These are phyloP conservation scores for Lomentospora prolificans DNA, from an alignment of 2,329 filamentous ascomycete genomes.

Conservation along the genomic window DNA sequence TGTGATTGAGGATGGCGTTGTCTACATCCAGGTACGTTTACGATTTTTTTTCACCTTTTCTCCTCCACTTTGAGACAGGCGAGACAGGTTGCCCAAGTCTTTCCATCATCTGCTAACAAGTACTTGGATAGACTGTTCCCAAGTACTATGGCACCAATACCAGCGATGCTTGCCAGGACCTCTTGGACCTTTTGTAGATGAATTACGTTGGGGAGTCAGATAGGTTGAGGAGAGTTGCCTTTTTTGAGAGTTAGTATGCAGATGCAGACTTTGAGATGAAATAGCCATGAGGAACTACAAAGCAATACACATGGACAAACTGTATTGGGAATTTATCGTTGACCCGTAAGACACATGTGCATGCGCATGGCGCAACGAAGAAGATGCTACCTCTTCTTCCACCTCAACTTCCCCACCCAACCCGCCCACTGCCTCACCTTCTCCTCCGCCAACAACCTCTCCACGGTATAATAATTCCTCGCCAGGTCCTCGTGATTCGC, in stretches of 20 bases:
- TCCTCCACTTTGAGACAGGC: not conserved
- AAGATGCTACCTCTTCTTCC: slow-evolving; percentile 5
- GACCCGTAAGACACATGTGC: no score
- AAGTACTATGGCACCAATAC: slow-evolving; percentile 27
- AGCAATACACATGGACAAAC: no score
- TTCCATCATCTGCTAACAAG: not conserved
- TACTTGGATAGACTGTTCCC: slow-evolving; percentile 16
- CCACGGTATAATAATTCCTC: not conserved
- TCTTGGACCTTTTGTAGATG: slow-evolving; percentile 25
- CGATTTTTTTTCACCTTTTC: slow-evolving; percentile 16
- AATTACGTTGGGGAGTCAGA: no score
- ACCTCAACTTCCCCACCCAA: slow-evolving; percentile 5
- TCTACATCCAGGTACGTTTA: slow-evolving; percentile 35
- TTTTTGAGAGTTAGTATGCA: no score
- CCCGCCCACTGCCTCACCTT: not conserved
- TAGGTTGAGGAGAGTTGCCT: no score
- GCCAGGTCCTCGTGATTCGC: slow-evolving; percentile 1
- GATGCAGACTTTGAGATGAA: not conserved
- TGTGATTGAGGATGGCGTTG: slow-evolving; percentile 35
- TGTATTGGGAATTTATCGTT: no score
- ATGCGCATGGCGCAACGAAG: no score
- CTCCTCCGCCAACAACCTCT: slow-evolving; percentile 3
- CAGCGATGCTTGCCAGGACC: slow-evolving; percentile 21
- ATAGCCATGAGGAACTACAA: no score
- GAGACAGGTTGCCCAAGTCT: no score